Base-by-base conservation (phyloP, 305 asterid species). In the Fraxinus paxiana region DNA sequence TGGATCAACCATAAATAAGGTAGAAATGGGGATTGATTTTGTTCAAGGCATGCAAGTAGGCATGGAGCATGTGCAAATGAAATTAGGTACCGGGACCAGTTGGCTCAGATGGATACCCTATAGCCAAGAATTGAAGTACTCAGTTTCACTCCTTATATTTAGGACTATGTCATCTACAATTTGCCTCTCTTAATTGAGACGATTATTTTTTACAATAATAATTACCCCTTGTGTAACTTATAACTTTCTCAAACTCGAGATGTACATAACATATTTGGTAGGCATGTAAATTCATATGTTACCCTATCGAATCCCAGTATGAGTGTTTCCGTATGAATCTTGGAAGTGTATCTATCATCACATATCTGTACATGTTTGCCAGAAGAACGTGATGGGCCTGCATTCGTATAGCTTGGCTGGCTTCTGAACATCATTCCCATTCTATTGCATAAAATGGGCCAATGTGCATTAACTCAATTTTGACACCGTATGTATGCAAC, bases 371-470 rank as follows among this genome's bases (percentile, higher is more conserved):
- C 86, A 88, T 85, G 84, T 85, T 87, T 87, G 85, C 38, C 83
- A 85, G 85, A 83, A 82, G 90, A 89, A 85, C 89, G 84, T 85
- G 92, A 89, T 85, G 92, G 91, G 87, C 90, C 88, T 82, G 79
- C 56, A 18, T 76, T 85, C 83, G 31, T 61, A 41, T 79, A 43
- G 65, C 83, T 88, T 83, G 22, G 87, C 91, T 88, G 89, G 84
- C 91, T 86, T 80, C 87, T 78, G 83, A 79, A 80, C 81, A n/a
- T 75, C 80, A 65, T 85, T 82, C 82, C 87, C 87, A 61, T 82
- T 84, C 86, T 76, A 76, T 61, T 74, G 41, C 83, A 79, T 84
- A 63, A 74, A 3, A 85, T 86, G 88, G 89, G 86, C 88, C 90
- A 83, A 84, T 82, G 73, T 77, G 86, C 92, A 86, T 85, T 89